Base-by-base conservation (phyloP, 345 rosid genomes). In the Sisymbrium irio region DNA sequence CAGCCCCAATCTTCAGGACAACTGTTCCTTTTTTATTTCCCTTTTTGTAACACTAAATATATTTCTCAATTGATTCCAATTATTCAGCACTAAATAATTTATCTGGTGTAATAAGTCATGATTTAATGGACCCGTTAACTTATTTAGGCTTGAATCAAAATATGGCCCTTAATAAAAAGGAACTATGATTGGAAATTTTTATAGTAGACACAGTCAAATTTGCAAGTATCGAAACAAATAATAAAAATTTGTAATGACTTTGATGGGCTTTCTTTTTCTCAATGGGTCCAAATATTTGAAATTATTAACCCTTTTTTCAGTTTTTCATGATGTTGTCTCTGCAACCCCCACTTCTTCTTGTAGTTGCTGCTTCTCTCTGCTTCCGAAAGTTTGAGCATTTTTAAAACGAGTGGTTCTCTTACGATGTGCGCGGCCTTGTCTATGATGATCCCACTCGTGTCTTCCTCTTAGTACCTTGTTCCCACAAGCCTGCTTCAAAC, bases 371-470 rank as follows among this genome's bases (percentile, higher is more conserved):
- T 56, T 74, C 36, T 71, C 79, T 20, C 45, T 56, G 6, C 25
- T 62, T 53, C 64, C 46, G 2, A 27, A 69, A 40, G 18, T 35
- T 17, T 56, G 78, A 67, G 83, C 39, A 75, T 85, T 90, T 73
- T 80, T 81, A 14, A 82, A 74, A 35, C 81, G 62, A 5, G 81
- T 80, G 63, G 76, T 55, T 64, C 96, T 85, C 80, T 90, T 95
- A 39, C 94, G 86, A 82, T 95, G 99, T 28, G 88, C 71, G 13
- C 92, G 92, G 20, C 98, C 97, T 71, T 80, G 87, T 70, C 54
- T 77, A 77, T 95, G 98, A 61, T 92, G 92, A 64, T 92, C 99
- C 99, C 99, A 95, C 51, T 95, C 98, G 19, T 90, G 88, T 22
- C 80, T 88, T 76, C 99, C 99, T 83, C 98, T 83, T 44, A 95